These are phyloP conservation scores for Russula dissimulans DNA, from an alignment of 768 basidiomycete genomes.

Conservation along the genomic window DNA sequence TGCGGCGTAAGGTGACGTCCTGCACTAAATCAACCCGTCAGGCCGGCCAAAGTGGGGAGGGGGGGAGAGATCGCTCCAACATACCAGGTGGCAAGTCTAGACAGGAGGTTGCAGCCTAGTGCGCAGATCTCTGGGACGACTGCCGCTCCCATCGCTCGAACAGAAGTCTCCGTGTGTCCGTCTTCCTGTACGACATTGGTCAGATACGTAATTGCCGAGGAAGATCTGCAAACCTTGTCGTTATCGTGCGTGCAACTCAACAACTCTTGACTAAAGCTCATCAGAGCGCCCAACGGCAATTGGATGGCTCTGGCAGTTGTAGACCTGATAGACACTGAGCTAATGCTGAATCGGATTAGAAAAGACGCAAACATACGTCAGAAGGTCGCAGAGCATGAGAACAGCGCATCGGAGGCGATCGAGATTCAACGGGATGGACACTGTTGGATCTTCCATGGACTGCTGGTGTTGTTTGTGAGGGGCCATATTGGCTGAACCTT, in stretches of 20 bases:
- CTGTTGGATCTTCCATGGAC: slow-evolving; percentile 37
- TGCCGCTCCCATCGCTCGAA: slow-evolving; percentile 46
- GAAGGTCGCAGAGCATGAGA: slow-evolving; percentile 41
- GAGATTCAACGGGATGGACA: slow-evolving; percentile 44
- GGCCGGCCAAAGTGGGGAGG: background rate
- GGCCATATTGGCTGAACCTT: slow-evolving; percentile 13
- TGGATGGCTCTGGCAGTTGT: slow-evolving; percentile 51
- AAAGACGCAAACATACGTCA: slow-evolving; percentile 35
- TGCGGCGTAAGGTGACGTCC: slow-evolving; percentile 48
- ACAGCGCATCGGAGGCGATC: slow-evolving; percentile 52
- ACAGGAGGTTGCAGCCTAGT: slow-evolving; percentile 43
- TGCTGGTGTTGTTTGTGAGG: slow-evolving; percentile 17
- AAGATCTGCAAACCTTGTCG: slow-evolving; percentile 31
- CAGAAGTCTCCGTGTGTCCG: slow-evolving; percentile 40
- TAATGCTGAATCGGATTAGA: background rate
- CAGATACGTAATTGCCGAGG: slow-evolving; percentile 4
- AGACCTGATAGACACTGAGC: slow-evolving; percentile 34
- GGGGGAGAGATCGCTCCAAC: background rate
- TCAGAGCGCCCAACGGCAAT: slow-evolving; percentile 57
- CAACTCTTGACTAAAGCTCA: slow-evolving; percentile 44
- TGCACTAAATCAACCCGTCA: slow-evolving; percentile 31
- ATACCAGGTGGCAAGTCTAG: slow-evolving; percentile 42
- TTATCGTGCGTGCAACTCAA: slow-evolving; percentile 34
- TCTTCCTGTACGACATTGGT: slow-evolving; percentile 33
- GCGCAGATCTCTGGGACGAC: slow-evolving; percentile 43